phyloP scores from a whole-genome alignment of 2,329 filamentous ascomycete genomes.

The Cordyceps cateniannulata region DNA sequence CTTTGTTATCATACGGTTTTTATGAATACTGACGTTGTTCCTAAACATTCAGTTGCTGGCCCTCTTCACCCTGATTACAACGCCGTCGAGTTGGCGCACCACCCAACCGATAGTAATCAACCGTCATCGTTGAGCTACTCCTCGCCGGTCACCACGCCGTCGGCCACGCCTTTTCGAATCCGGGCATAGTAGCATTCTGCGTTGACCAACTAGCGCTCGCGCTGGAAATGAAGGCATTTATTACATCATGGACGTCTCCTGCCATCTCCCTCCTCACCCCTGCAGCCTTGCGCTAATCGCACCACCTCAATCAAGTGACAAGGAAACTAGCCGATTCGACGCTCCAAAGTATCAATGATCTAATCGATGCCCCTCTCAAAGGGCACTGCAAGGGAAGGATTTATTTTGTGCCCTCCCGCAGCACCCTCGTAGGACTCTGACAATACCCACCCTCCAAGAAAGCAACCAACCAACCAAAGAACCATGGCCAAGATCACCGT shows the following conservation, averaged over 20 bases:
- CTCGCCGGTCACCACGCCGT: too few species aligned
- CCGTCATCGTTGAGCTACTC: too few species aligned
- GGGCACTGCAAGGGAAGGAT: not conserved
- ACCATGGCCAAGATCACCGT: constrained; percentile 27
- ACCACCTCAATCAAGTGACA: not conserved
- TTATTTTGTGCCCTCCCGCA: not conserved
- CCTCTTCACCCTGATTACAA: too few species aligned
- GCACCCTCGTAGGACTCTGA: not conserved
- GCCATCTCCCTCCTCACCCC: not conserved
- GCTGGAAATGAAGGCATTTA: not conserved
- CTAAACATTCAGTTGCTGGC: too few species aligned
- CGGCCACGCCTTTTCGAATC: too few species aligned
- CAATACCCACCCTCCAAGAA: not conserved
- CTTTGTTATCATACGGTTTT: not conserved
- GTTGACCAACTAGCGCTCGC: not conserved
- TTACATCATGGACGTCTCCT: not conserved
- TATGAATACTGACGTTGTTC: too few species aligned
- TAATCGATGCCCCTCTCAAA: not conserved
- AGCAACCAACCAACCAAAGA: not conserved
- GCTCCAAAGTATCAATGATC: not conserved
- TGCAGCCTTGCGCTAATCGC: not conserved
- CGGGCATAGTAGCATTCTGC: not conserved
- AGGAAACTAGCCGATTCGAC: not conserved
- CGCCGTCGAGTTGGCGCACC: too few species aligned
- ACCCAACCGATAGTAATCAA: too few species aligned